Percentiles rank a stretch among this genome's conserved stretches.
These are phyloP conservation scores for Hypsizygus marmoreus DNA, from an alignment of 768 basidiomycete genomes.

Conservation along the genomic window DNA sequence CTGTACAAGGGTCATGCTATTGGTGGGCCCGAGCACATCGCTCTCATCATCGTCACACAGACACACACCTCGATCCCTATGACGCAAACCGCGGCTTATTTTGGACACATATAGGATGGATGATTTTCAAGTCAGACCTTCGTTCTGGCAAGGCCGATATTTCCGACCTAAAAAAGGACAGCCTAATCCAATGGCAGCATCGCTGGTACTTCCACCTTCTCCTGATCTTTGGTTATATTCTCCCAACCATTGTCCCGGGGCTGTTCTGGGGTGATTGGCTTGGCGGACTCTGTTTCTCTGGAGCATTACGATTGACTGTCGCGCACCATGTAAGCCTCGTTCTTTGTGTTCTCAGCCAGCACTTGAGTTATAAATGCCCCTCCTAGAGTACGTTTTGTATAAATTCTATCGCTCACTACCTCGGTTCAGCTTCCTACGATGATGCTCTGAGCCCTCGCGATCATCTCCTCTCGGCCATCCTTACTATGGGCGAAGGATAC, in stretches of 20 bases:
- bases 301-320: slow-evolving; percentile 68
- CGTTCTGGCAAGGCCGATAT: slow-evolving; percentile 72
- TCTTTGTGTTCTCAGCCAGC: slow-evolving; percentile 7
- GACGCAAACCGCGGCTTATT: slow-evolving; percentile 75
- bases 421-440: slow-evolving; percentile 81
- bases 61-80: slow-evolving; percentile 87
- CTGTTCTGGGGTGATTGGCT: slow-evolving; percentile 73
- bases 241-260: slow-evolving; percentile 72
- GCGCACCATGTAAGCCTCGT: slow-evolving; percentile 73
- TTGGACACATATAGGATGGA: slow-evolving; percentile 86
- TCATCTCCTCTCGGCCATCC: slow-evolving; percentile 77
- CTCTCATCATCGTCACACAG: slow-evolving; percentile 82
- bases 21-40: slow-evolving; percentile 89
- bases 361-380: slow-evolving; percentile 1
- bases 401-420: slow-evolving; percentile 86
- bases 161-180: slow-evolving; percentile 70
- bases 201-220: slow-evolving; percentile 66
- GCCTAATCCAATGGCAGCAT: slow-evolving; percentile 79
- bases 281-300: slow-evolving; percentile 78
- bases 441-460: slow-evolving; percentile 78
- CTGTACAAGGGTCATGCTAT: slow-evolving; percentile 83
- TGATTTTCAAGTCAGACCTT: slow-evolving; percentile 73
- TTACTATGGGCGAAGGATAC: slow-evolving; percentile 87
- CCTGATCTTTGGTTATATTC: slow-evolving; percentile 65
- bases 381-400: slow-evolving; percentile 84